Evolutionary conservation across 78 protist genomes (phyloP).

Genomic region (Dictyostelium brefeldianum): DNA sequence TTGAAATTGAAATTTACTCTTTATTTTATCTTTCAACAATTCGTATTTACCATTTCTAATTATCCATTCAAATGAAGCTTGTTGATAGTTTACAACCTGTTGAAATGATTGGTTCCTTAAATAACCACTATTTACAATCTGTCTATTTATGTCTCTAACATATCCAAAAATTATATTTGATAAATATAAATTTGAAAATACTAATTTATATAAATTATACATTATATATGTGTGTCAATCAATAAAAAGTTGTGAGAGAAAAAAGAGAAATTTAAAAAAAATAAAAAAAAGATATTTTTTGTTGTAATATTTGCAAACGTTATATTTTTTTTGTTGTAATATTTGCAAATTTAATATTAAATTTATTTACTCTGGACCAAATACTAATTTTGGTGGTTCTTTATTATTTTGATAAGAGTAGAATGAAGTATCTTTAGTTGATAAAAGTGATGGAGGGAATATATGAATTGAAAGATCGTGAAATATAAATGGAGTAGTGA

Average conservation of each 20-base stretch:
- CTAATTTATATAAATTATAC: background rate
- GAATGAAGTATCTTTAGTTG: background rate
- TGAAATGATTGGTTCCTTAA: background rate
- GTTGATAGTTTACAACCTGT: background rate
- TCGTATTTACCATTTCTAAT: background rate
- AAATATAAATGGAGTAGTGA: slow-evolving; percentile 31
- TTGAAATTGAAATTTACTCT: too few relatives aligned
- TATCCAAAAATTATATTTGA: background rate
- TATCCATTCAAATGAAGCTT: slow-evolving; percentile 3
- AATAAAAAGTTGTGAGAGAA: too few relatives aligned
- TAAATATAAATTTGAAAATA: background rate
- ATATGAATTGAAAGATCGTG: slow-evolving; percentile 55
- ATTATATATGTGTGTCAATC: too few relatives aligned
- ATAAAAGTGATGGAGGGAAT: background rate
- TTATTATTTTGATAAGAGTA: background rate
- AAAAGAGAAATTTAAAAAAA: too few relatives aligned
- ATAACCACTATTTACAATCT: background rate
- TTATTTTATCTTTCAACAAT: background rate
- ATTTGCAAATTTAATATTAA: too few relatives aligned
- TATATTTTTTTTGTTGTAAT: too few relatives aligned
- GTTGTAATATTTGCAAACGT: too few relatives aligned
- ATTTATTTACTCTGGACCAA: slow-evolving; percentile 1
- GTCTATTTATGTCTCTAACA: background rate
- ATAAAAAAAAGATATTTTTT: too few relatives aligned
- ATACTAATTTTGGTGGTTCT: slow-evolving; percentile 14